Conservation (phyloP, 1,284 basidiomycete species). For the Ceratobasidium sp. region DNA sequence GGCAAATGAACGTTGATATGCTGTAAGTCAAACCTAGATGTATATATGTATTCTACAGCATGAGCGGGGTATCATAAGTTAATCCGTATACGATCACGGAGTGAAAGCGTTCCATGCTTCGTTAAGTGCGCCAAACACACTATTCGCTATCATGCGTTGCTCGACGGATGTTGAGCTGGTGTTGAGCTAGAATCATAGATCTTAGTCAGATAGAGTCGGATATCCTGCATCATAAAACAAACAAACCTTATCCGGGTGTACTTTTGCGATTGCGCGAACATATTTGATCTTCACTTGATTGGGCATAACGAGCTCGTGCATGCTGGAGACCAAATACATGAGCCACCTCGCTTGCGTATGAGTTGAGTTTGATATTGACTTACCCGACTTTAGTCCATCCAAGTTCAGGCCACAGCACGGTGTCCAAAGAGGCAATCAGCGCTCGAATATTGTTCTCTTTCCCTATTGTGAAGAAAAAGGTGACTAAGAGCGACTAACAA, state of each 20-base stretch:
- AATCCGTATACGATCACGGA: neutral
- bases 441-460: slow-evolving; percentile 95
- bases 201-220: slow-evolving; percentile 5
- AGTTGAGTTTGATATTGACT: neutral
- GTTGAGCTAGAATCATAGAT: slow-evolving; percentile 69
- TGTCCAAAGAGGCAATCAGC: slow-evolving; percentile 87
- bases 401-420: slow-evolving; percentile 85
- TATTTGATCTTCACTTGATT: slow-evolving; percentile 94
- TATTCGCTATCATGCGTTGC: slow-evolving; percentile 94
- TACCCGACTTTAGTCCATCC: slow-evolving; percentile 85
- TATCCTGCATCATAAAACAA: slow-evolving; percentile 39
- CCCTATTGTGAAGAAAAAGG: slow-evolving; percentile 54
- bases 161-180: slow-evolving; percentile 85
- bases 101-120: slow-evolving; percentile 55
- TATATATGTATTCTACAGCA: too few relatives aligned
- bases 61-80: too few relatives aligned
- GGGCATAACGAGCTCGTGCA: slow-evolving; percentile 89
- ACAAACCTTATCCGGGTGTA: slow-evolving; percentile 95
- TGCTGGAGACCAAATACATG: slow-evolving; percentile 56
- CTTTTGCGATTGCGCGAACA: slow-evolving; percentile 89
- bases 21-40: too few relatives aligned
- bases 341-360: neutral
- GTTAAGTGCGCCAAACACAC: slow-evolving; percentile 90
- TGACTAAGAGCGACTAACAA: too few relatives aligned
- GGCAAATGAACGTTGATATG: too few relatives aligned